These are phyloP conservation scores for Rostrohypoxylon terebratum DNA, from an alignment of 495 filamentous ascomycete species.

Conservation along the genomic window DNA sequence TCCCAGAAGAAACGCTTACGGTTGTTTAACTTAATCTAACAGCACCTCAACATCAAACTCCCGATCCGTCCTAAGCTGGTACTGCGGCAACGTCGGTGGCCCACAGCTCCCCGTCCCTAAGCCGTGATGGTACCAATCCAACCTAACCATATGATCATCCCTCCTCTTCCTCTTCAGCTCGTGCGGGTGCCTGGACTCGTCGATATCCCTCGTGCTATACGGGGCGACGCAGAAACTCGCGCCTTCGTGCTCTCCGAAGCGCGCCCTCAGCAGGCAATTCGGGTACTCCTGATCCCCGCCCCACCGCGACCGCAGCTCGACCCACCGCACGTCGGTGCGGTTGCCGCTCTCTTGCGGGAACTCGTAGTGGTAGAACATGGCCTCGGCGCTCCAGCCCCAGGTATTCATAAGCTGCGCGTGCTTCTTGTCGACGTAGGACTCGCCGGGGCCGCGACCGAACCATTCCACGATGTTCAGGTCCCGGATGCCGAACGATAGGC, in stretches of 20 bases:
- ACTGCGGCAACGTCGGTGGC: slow-evolving; percentile 62
- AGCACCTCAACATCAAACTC: slow-evolving; percentile 63
- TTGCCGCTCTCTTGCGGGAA: slow-evolving; percentile 76
- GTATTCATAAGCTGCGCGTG: slow-evolving; percentile 65
- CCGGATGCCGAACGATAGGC: slow-evolving; percentile 62
- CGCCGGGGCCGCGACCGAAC: slow-evolving; percentile 74
- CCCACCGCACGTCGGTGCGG: slow-evolving; percentile 70
- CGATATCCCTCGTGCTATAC: slow-evolving; percentile 65
- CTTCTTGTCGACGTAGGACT: slow-evolving; percentile 73
- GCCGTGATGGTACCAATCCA: slow-evolving; percentile 71
- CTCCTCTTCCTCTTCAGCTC: slow-evolving; percentile 63
- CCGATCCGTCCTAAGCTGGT: slow-evolving; percentile 57
- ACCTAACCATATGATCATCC: slow-evolving; percentile 65
- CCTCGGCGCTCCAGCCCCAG: slow-evolving; percentile 57
- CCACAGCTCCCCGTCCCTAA: slow-evolving; percentile 65
- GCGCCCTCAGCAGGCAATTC: slow-evolving; percentile 51
- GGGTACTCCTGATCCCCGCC: slow-evolving; percentile 47
- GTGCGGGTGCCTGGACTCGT: slow-evolving; percentile 68
- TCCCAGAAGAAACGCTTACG: neutral
- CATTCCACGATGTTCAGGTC: slow-evolving; percentile 61
- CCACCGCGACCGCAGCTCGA: slow-evolving; percentile 56
- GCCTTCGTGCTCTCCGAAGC: slow-evolving; percentile 56
- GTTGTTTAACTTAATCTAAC: slow-evolving; percentile 48
- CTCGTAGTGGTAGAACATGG: slow-evolving; percentile 70
- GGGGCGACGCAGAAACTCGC: slow-evolving; percentile 65